Conservation (phyloP, 2,329 filamentous ascomycete species). For the Plenodomus tracheiphilus region DNA sequence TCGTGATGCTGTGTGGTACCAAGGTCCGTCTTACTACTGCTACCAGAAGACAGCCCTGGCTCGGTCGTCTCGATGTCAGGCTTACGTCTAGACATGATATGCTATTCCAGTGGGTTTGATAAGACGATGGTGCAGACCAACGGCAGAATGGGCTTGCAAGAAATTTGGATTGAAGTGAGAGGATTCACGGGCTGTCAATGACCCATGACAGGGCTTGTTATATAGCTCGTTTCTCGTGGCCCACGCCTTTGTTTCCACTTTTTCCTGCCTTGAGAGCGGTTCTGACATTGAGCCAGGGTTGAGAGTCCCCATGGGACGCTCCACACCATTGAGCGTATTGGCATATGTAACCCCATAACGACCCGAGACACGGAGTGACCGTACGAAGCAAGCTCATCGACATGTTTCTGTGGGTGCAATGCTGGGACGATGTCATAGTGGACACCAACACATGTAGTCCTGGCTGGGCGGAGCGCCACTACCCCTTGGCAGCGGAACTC, state of each 20-base stretch:
- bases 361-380: constrained; percentile 9
- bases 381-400: constrained; percentile 13
- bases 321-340: constrained; percentile 21
- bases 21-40: constrained; percentile 29
- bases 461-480: constrained; percentile 21
- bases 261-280: constrained; percentile 10
- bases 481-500: constrained; percentile 22
- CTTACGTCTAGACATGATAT: constrained; percentile 25
- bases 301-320: constrained; percentile 16
- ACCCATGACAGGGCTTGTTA: constrained; percentile 10
- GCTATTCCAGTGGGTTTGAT: not conserved
- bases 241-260: constrained; percentile 8
- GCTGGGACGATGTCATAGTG: constrained; percentile 36
- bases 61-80: constrained; percentile 34
- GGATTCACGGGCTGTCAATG: constrained; percentile 1
- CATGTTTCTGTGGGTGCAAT: constrained; percentile 7
- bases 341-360: constrained; percentile 30
- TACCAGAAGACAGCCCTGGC: constrained; percentile 16
- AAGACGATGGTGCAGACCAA: no score
- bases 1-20: constrained; percentile 24
- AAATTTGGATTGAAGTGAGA: constrained; percentile 8
- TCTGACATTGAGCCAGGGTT: constrained; percentile 4
- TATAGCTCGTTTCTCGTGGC: constrained; percentile 10
- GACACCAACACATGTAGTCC: constrained; percentile 17
- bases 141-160: not conserved